These are phyloP conservation scores for Neurospora tetraspora DNA, from an alignment of 495 filamentous ascomycete species.

Conservation along the genomic window DNA sequence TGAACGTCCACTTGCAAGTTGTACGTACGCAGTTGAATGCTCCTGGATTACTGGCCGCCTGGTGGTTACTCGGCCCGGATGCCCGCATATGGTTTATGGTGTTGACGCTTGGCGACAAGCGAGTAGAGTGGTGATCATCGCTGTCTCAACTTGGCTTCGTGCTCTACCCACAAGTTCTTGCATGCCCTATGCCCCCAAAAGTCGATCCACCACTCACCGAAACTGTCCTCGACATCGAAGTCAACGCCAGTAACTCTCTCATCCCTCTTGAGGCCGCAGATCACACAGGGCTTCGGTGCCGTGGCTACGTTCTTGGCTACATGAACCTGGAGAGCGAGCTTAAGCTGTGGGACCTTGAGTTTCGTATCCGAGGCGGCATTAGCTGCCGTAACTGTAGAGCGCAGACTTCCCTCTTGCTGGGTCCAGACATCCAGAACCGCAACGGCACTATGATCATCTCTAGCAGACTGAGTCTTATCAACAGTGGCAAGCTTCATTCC, in stretches of 20 bases:
- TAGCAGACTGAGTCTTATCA: conserved; percentile 66
- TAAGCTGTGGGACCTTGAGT: conserved; percentile 57
- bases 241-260: conserved; percentile 72
- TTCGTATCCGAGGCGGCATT: conserved; percentile 27
- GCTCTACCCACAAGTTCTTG: conserved; percentile 71
- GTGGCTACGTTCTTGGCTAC: conserved; percentile 55
- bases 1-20: not conserved
- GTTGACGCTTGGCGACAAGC: not conserved
- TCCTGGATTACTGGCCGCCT: not conserved
- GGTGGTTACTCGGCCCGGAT: not conserved
- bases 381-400: conserved; percentile 46
- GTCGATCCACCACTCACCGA: conserved; percentile 93
- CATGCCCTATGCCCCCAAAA: conserved; percentile 81
- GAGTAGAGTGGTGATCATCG: conserved; percentile 28
- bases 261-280: conserved; percentile 81
- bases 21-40: not conserved
- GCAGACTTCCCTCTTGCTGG: conserved; percentile 50
- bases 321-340: conserved; percentile 49
- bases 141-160: conserved; percentile 54
- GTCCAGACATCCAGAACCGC: conserved; percentile 71
- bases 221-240: conserved; percentile 70
- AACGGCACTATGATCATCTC: conserved; percentile 78
- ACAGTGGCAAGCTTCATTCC: conserved; percentile 87
- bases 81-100: not conserved
- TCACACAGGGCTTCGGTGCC: conserved; percentile 66